These are phyloP conservation scores for Astrephomene gubernaculifera DNA, from an alignment of 139 green algal species.

Conservation along the genomic window DNA sequence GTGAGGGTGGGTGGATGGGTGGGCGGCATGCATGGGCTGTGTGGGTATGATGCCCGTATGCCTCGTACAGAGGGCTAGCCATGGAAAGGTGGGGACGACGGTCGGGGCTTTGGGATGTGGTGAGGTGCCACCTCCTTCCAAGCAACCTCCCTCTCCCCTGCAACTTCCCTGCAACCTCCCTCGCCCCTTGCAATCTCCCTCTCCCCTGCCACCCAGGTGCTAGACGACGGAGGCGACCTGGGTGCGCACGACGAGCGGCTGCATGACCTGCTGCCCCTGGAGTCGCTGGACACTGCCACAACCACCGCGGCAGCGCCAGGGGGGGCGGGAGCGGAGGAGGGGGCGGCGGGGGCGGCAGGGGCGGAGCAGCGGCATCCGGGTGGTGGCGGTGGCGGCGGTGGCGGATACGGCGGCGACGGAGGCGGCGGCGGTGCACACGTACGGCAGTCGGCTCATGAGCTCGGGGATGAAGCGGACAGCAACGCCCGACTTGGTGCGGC, in stretches of 20 bases:
- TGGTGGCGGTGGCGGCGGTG: background rate
- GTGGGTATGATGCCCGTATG: background rate
- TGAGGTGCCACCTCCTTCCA: too few relatives aligned
- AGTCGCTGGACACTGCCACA: background rate
- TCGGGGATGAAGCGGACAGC: background rate
- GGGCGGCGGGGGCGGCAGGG: background rate
- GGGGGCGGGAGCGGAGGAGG: background rate
- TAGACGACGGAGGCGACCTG: constrained; percentile 15
- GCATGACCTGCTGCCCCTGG: background rate
- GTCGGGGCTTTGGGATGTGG: background rate
- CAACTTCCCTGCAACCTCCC: too few relatives aligned
- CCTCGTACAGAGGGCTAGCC: background rate
- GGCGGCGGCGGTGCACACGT: background rate
- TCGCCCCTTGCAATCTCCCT: too few relatives aligned
- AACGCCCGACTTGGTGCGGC: background rate
- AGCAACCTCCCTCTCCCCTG: too few relatives aligned
- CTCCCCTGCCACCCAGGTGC: background rate
- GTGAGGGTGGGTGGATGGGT: background rate
- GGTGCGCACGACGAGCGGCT: constrained; percentile 11
- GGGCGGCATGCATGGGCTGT: background rate
- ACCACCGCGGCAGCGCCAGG: background rate
- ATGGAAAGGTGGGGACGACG: background rate
- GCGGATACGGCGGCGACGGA: background rate
- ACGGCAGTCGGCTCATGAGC: too few relatives aligned
- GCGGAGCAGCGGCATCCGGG: background rate